Evolutionary conservation across 192 early-diverging fungal genomes (phyloP), one percentile per base, ranked within the genome.

Genomic region (Linnemannia elongata): DNA sequence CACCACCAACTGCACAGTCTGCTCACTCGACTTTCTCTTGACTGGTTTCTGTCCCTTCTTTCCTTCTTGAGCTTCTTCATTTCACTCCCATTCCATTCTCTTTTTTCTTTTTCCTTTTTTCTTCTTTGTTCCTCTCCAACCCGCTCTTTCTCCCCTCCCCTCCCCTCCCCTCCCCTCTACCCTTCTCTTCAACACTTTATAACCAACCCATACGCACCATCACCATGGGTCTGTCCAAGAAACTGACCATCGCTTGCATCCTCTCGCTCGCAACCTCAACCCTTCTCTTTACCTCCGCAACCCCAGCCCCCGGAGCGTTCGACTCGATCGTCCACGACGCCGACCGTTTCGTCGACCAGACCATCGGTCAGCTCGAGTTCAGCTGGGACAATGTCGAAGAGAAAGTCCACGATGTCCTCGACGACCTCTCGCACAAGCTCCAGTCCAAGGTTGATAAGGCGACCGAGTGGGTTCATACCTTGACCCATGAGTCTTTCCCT

Each of bases 401-500:
- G 44, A 77, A 86, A 49, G 84, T 81, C 70, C 42, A 80, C 79
- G 88, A 90, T 33, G 86, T 86, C 57, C 78, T 89, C 36, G 81
- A 88, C 36, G 78, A 90, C 69, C 55, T 81, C 27, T 44, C 82
- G 20, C 75, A 88, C 75, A 85, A 85, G 57, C 41, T 81, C 70
- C 80, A 82, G 69, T 60, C 72, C 66, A 86, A 79, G 55, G n/a
- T 80, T 45, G 75, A 77, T 74, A 76, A 79, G 72, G 77, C 80
- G 15, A 82, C 75, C 22, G 83, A 90, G 27, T 86, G 87, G 79
- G 77, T 87, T 75, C 87, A 87, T 39, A 82, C 89, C 27, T 88
- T 93, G 36, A 89, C 87, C 7, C 92, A 94, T 76, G 84, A 90
- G 44, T 92, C 91, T 36, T 93, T 97, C 77, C 94, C 96, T 35